Percentiles rank a stretch among this genome's conserved stretches.
Evolutionary conservation across 352 stramenopile genomes (phyloP).

Genomic region (Globisporangium recalcitrans): DNA sequence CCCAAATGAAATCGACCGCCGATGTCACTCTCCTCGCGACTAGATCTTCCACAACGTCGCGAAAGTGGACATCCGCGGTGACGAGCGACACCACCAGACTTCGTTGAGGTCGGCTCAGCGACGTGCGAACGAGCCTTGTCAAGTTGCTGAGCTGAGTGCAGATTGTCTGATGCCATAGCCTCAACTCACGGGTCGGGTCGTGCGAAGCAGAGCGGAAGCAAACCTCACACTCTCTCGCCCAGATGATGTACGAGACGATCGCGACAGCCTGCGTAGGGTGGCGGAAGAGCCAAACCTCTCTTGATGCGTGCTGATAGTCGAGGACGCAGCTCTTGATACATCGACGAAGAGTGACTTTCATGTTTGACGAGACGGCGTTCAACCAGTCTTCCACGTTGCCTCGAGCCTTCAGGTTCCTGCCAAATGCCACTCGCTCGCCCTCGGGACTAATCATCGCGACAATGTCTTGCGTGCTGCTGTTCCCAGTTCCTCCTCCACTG

Average conservation of each 20-base stretch:
- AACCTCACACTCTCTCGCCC: conserved; percentile 62
- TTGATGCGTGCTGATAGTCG: conserved; percentile 82
- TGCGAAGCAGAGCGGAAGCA: conserved; percentile 51
- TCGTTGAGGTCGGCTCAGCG: conserved; percentile 49
- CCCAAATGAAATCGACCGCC: conserved; percentile 64
- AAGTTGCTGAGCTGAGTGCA: conserved; percentile 60
- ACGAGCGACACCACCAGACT: conserved; percentile 62
- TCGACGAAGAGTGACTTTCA: conserved; percentile 64
- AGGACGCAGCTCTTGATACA: conserved; percentile 72
- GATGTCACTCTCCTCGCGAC: conserved; percentile 41
- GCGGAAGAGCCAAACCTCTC: conserved; percentile 81
- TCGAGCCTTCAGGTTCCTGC: conserved; percentile 67
- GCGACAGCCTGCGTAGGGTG: conserved; percentile 89
- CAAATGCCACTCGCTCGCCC: conserved; percentile 74
- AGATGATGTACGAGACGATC: conserved; percentile 88
- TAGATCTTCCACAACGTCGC: conserved; percentile 70
- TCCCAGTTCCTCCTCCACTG: neutral
- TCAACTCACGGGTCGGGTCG: conserved; percentile 46
- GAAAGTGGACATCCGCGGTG: conserved; percentile 73
- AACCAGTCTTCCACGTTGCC: conserved; percentile 89
- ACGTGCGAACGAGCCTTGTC: conserved; percentile 56
- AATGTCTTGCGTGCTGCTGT: conserved; percentile 43
- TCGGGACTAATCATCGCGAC: conserved; percentile 78
- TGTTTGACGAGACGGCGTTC: conserved; percentile 62
- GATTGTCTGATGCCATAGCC: conserved; percentile 64